Evolutionary conservation across 495 filamentous ascomycete genomes (phyloP), one percentile per base, ranked within the genome.

Genomic region (Lepraria neglecta): DNA sequence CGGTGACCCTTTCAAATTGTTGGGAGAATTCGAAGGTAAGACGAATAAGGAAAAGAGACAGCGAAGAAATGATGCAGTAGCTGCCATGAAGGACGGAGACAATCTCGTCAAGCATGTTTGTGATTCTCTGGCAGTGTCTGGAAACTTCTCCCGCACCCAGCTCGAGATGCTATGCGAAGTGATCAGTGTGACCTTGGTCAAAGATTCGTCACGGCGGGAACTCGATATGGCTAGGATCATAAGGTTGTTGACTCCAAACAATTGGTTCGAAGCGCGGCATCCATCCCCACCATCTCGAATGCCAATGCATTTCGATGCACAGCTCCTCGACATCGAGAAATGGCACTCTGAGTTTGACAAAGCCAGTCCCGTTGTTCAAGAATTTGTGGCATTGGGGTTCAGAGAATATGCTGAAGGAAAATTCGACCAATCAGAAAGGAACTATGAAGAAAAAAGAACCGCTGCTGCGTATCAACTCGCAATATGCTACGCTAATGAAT

Each of bases 321-420:
- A 70, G 35, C 64, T 70, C 15, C 60, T 70, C 44, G 68, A 70
- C 51, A 27, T 70, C 48, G 67, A 69, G 56, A 69, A 69, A 58
- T 65, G 63, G 62, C 61, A 65, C 57, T 65, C 58, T 7, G 63
- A 68, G 45, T 69, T 70, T 43, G 58, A 64, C 27, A 60, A 56
- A 31, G 56, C 56, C 21, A 67, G 64, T 43, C 56, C 59, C 1
- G 60, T 69, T 19, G 67, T 68, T 21, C 47, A 70, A 50, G 45
- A 52, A 27, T 53, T 59, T 9, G 47, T 70, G 24, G 68, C 62
- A 28, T 21, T 38, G 1, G 62, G 68, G 4, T 67, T 61, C 62
- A 31, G 62, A 64, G 56, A 71, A 59, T 63, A 62, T 63, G 59
- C 71, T 64, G 42, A 67, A 64, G 44, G 64, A 47, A 12, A 45